Evolutionary conservation across 2,329 filamentous ascomycete genomes (phyloP), one percentile per base, ranked within the genome.

Genomic region (Verticillium longisporum): DNA sequence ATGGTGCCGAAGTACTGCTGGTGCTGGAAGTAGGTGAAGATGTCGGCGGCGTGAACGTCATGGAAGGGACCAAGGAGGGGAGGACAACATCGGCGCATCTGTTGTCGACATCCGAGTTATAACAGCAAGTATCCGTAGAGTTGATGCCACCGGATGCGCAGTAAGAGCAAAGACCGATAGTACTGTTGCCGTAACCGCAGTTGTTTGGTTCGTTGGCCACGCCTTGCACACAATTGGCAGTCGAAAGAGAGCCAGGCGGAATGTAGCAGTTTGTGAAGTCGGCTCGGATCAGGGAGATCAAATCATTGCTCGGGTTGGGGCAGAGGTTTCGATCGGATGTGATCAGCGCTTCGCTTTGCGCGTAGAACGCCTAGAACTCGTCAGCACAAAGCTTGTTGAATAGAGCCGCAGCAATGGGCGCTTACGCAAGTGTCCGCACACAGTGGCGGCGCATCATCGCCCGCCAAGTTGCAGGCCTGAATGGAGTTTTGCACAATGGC

Each of bases 71-170:
- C 56, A 92, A 88, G 1, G 86, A 85, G 0, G 95, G 95, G 6
- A 99, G 79, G 32, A 83, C 80, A n/a, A 99, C 90, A 58, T 85
- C 84, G 57, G 84, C 77, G 73, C 95, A 99, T 65, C 87, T 84
- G 32, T 78, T 77, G 62, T 91, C 84, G n/a, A 89, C 88, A 64
- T 92, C 82, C 5, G 93, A 87, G 68, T 87, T 92, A 70, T 92
- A 88, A 74, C 95, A 99, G 79, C 95, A 99, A 3, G 93, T 96
- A 73, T 98, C 94, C 58, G 94, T 98, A 10, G 92, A 89, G 75
- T 98, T 98, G 64, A 88, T 85, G 33, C 93, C 92, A 68, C 90
- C 94, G 7, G 87, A 81, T 53, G 85, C 83, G 74, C 95, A 99
- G 74, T 95, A 97, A 4, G 88, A 87, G 77, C 95, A 99, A 38